A percentile compares a stretch with the other conserved stretches of the same genome.
Conservation (phyloP, 352 stramenopile species). For the Phytophthora fragariae region DNA sequence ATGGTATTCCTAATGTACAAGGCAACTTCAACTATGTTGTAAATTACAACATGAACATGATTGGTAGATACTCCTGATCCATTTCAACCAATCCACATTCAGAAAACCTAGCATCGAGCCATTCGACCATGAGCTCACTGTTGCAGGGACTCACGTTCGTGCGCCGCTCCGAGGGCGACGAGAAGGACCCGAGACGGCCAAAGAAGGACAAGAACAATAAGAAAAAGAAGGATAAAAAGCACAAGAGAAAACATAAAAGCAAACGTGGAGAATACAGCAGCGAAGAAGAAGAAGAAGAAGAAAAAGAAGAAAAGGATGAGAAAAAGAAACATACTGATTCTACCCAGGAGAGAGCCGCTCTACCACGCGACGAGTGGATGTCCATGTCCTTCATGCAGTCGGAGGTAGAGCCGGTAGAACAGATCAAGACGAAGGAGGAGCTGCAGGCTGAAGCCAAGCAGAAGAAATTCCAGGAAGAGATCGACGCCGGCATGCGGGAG, state of each 20-base stretch:
- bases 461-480: conserved; percentile 76
- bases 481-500: conserved; percentile 76
- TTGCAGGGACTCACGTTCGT: conserved; percentile 81
- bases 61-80: not conserved
- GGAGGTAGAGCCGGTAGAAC: conserved; percentile 25
- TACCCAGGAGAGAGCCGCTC: conserved; percentile 6
- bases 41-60: not conserved
- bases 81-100: conserved; percentile 35
- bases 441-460: conserved; percentile 53
- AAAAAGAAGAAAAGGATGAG: conserved; percentile 1
- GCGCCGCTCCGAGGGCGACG: conserved; percentile 25
- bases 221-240: conserved; percentile 45
- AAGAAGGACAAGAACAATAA: conserved; percentile 52
- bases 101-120: conserved; percentile 1
- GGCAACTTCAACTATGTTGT: conserved; percentile 28
- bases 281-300: conserved; percentile 28
- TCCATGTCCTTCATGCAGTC: conserved; percentile 69
- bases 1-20: not conserved
- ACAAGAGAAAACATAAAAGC: conserved; percentile 43
- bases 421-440: conserved; percentile 53
- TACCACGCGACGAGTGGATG: conserved; percentile 86
- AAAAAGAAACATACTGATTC: not conserved
- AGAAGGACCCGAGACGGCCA: conserved; percentile 31
- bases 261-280: conserved; percentile 27
- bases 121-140: conserved; percentile 53